These are phyloP conservation scores for Penicillium nordicum DNA, from an alignment of 2,329 filamentous ascomycete species.

Conservation along the genomic window DNA sequence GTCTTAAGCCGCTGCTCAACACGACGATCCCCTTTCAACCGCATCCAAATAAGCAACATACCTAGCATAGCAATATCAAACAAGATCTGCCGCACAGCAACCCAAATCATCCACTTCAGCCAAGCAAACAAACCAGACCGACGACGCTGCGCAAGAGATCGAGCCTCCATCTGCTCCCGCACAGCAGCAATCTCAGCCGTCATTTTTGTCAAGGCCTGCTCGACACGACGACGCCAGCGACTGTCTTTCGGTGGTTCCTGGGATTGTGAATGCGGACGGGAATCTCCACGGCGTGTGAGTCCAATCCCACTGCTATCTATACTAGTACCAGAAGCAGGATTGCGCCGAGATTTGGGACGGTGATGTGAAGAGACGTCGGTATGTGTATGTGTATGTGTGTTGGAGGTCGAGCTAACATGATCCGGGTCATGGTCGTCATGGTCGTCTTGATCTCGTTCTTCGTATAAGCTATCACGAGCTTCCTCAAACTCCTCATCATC, in stretches of 20 bases:
- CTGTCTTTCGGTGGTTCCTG: conserved; percentile 64
- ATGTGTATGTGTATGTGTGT: conserved; percentile 22
- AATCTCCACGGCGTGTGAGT: conserved; percentile 8
- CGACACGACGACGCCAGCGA: conserved; percentile 77
- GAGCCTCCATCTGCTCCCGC: conserved; percentile 80
- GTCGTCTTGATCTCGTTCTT: conserved; percentile 27
- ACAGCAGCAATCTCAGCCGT: conserved; percentile 90
- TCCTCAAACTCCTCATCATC: conserved; percentile 41
- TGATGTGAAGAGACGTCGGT: conserved; percentile 15
- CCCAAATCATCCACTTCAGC: conserved; percentile 68
- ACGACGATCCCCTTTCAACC: conserved; percentile 42
- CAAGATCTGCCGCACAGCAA: conserved; percentile 67
- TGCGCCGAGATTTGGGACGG: conserved; percentile 6
- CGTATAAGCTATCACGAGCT: conserved; percentile 35
- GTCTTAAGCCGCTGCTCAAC: conserved; percentile 39
- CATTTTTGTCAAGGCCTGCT: conserved; percentile 80
- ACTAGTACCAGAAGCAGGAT: conserved; percentile 7
- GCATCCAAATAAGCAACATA: conserved; percentile 40
- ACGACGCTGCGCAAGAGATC: conserved; percentile 67
- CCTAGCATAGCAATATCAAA: conserved; percentile 61
- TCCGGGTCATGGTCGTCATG: conserved; percentile 29
- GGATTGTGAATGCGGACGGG: background rate
- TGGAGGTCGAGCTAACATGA: conserved; percentile 40
- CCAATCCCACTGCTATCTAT: conserved; percentile 9
- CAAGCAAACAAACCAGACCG: conserved; percentile 65